A percentile compares a stretch with the other conserved stretches of the same genome.
These are phyloP conservation scores for Myotisia sp. DNA, from an alignment of 2,329 filamentous ascomycete genomes.

Conservation along the genomic window DNA sequence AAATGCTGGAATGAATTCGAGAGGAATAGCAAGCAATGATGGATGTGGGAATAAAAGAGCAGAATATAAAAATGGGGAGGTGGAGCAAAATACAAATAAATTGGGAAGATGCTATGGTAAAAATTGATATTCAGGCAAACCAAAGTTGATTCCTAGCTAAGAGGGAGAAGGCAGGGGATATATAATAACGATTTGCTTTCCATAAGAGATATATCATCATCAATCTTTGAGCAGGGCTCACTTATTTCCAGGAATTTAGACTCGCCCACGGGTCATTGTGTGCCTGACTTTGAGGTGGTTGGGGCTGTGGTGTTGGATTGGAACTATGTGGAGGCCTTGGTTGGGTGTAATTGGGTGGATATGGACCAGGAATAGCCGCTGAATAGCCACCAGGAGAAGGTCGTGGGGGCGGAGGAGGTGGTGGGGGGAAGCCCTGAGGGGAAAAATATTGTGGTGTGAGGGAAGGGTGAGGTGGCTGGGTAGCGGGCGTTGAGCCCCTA, in stretches of 20 bases:
- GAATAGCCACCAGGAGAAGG: constrained; percentile 38
- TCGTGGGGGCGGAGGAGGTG: constrained; percentile 52
- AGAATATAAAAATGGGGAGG: too few species aligned
- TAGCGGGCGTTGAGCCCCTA: constrained; percentile 21
- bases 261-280: constrained; percentile 54
- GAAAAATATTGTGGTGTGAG: constrained; percentile 34
- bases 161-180: too few species aligned
- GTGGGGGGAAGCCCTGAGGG: constrained; percentile 54
- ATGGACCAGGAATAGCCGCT: constrained; percentile 39
- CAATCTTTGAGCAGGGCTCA: neutral
- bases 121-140: too few species aligned
- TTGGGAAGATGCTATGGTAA: too few species aligned
- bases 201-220: too few species aligned
- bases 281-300: constrained; percentile 17
- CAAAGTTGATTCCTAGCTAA: too few species aligned
- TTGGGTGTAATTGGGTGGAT: constrained; percentile 41
- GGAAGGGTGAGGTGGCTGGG: constrained; percentile 16
- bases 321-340: constrained; percentile 28
- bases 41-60: too few species aligned
- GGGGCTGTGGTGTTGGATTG: constrained; percentile 6
- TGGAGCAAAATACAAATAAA: too few species aligned
- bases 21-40: too few species aligned
- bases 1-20: too few species aligned
- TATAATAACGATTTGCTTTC: too few species aligned
- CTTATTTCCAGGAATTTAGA: constrained; percentile 53